A percentile compares a stretch with the other conserved stretches of the same genome.
Conservation (phyloP, 345 rosid genomes). For the Iberis pinnata region DNA sequence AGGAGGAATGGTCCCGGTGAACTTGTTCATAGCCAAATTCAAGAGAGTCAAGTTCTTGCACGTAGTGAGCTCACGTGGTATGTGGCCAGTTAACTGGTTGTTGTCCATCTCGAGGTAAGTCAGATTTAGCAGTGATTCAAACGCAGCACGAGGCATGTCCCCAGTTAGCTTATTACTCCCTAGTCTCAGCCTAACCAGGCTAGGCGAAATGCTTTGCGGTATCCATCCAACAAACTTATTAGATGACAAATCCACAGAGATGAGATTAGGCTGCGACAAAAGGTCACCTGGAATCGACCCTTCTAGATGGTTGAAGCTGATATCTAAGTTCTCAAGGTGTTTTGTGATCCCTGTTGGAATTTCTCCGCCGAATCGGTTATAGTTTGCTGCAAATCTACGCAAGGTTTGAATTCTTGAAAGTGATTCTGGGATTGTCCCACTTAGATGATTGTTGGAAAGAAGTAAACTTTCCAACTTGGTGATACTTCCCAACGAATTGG, state of each 20-base stretch:
- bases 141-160: constrained; percentile 26
- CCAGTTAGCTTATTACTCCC: constrained; percentile 51
- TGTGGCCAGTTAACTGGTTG: constrained; percentile 41
- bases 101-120: constrained; percentile 64
- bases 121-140: constrained; percentile 29
- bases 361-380: constrained; percentile 38
- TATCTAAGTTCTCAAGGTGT: constrained; percentile 40
- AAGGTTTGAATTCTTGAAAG: constrained; percentile 41
- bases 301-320: constrained; percentile 44
- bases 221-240: constrained; percentile 40
- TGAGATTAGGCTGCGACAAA: constrained; percentile 31
- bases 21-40: constrained; percentile 50
- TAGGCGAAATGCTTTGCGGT: constrained; percentile 38
- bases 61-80: constrained; percentile 42
- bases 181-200: constrained; percentile 57
- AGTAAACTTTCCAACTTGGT: constrained; percentile 38
- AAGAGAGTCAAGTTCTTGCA: constrained; percentile 43
- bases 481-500: constrained; percentile 43
- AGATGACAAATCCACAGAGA: constrained; percentile 48
- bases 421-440: constrained; percentile 40
- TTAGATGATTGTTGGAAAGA: constrained; percentile 45
- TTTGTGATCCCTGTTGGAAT: constrained; percentile 50
- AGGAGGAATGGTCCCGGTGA: constrained; percentile 40
- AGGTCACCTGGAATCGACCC: constrained; percentile 49
- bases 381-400: constrained; percentile 53